Base-by-base conservation (phyloP, 208 protist genomes). In the Naegleria lovaniensis region DNA sequence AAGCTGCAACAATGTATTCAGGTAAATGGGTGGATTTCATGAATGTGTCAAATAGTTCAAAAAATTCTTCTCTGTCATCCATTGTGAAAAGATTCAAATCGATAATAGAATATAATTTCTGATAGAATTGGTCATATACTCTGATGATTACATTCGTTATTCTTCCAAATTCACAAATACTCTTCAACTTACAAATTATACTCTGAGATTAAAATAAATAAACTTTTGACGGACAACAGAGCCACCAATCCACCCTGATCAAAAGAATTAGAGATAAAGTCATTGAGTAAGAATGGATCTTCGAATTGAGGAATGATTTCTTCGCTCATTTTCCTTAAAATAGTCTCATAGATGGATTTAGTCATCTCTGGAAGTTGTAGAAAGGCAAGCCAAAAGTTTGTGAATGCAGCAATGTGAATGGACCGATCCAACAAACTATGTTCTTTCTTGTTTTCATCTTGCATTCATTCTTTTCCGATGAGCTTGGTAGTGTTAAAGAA, bases 141-240 rank as follows among this genome's bases (percentile, higher is more conserved):
- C 83, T 85, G 48, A n/a, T n/a, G n/a, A n/a, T n/a, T n/a, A n/a
- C n/a, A n/a, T n/a, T n/a, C n/a, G n/a, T n/a, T n/a, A n/a, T n/a
- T n/a, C n/a, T n/a, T n/a, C n/a, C n/a, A n/a, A n/a, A n/a, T n/a
- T 58, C 5, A 19, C 15, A 58, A 58, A 58, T 19, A 58, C 51
- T 58, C 51, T 58, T 67, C 36, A 39, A 85, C 83, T 85, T 85
- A 88, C 84, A 88, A 39, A 38, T 88, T 88, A 58, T 88, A 88
- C n/a, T 88, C 41, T 25, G 84, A 58, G 58, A 88, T 88, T 13
- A 88, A 55, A 33, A 39, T 88, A 29, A 88, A 88, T 38, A 88
- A 88, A 59, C 41, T 58, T 38, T 88, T 58, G 4, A 88, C n/a
- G 0, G 84, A 88, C 16, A 88, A 58, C 0, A 88, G 13, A 19